Percentiles rank a stretch among this genome's conserved stretches.
These are phyloP conservation scores for Tuber brumale DNA, from an alignment of 495 filamentous ascomycete genomes.

Conservation along the genomic window DNA sequence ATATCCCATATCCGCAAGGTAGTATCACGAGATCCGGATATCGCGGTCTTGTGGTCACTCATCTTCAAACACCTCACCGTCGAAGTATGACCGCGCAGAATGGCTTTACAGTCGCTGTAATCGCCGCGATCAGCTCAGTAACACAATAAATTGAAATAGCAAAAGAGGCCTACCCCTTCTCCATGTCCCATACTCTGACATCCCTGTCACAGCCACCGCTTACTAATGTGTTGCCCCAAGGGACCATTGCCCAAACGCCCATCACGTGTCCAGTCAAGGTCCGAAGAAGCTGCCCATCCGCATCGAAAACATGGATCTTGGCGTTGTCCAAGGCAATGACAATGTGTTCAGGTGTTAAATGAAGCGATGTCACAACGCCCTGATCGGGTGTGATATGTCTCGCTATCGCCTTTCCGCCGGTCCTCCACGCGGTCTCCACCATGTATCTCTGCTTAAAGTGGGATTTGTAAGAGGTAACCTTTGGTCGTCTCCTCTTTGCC, in stretches of 20 bases:
- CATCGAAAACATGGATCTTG: conserved; percentile 96
- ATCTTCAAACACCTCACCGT: conserved; percentile 97
- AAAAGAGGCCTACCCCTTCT: conserved; percentile 65
- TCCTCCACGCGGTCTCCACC: conserved; percentile 94
- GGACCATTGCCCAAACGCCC: conserved; percentile 99
- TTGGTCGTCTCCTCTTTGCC: conserved; percentile 36
- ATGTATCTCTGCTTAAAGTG: conserved; percentile 97
- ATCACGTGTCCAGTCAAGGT: conserved; percentile 93
- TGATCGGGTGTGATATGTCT: conserved; percentile 90
- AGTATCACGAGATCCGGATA: conserved; percentile 92
- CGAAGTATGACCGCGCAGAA: conserved; percentile 86
- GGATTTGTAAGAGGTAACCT: conserved; percentile 66
- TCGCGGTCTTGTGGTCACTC: conserved; percentile 85
- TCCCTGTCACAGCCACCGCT: conserved; percentile 96
- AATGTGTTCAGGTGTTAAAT: conserved; percentile 91
- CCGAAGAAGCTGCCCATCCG: conserved; percentile 76
- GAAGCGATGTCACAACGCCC: conserved; percentile 90
- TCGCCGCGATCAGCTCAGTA: conserved; percentile 17
- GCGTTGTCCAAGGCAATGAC: conserved; percentile 96
- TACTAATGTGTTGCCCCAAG: conserved; percentile 90
- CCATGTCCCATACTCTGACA: conserved; percentile 95
- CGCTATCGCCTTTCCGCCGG: conserved; percentile 69
- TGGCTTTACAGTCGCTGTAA: conserved; percentile 62
- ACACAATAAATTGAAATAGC: conserved; percentile 25
- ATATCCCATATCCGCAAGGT: conserved; percentile 95